Conservation (phyloP, 2,329 filamentous ascomycete species). For the Fusarium concolor region DNA sequence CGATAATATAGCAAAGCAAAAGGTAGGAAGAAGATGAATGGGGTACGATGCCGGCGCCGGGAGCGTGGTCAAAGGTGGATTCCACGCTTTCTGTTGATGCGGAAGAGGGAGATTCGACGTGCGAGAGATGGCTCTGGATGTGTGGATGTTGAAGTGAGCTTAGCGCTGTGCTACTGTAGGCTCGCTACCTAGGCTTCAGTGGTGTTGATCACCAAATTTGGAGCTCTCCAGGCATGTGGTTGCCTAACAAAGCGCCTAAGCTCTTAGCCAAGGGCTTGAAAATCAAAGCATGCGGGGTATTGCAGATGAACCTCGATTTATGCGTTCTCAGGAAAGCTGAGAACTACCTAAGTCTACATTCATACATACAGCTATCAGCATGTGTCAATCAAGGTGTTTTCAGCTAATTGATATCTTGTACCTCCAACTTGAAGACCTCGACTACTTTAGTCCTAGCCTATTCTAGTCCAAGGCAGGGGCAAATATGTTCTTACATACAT, state of each 20-base stretch:
- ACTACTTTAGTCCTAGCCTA: constrained; percentile 29
- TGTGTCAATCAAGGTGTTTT: constrained; percentile 17
- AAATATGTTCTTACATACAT: constrained; percentile 18
- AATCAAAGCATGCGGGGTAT: constrained; percentile 28
- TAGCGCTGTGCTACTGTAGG: constrained; percentile 9
- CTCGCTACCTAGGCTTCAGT: constrained; percentile 14
- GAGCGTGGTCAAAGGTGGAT: constrained; percentile 38
- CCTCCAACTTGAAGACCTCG: not conserved
- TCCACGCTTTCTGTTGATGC: constrained; percentile 32
- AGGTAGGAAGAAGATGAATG: constrained; percentile 20
- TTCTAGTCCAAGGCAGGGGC: constrained; percentile 30
- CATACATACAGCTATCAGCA: not conserved
- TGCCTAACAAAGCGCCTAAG: constrained; percentile 11
- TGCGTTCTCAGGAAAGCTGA: not conserved
- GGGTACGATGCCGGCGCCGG: constrained; percentile 38
- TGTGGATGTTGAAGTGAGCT: constrained; percentile 14
- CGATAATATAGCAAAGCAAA: constrained; percentile 14
- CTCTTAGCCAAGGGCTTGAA: not conserved
- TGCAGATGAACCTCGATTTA: not conserved
- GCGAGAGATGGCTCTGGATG: constrained; percentile 12
- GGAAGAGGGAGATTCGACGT: constrained; percentile 31
- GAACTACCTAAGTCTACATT: not conserved
- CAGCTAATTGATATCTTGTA: constrained; percentile 3
- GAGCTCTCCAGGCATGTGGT: not conserved
- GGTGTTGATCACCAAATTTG: constrained; percentile 6